These are phyloP conservation scores for Lactarius quietus DNA, from an alignment of 768 basidiomycete species.

Conservation along the genomic window DNA sequence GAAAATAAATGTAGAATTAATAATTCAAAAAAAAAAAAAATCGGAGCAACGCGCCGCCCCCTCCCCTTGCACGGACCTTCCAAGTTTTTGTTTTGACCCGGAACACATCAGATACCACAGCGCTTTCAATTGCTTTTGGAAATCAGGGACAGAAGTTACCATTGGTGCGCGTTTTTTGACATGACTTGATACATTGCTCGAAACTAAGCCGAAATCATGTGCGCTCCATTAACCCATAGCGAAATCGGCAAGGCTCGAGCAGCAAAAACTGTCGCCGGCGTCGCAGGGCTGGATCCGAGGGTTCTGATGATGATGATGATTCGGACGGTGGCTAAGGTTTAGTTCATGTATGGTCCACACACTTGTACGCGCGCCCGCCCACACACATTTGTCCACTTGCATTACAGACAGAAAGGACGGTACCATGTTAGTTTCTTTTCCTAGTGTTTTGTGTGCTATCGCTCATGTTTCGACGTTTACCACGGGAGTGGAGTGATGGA, in stretches of 20 bases:
- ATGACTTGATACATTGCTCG: conserved; percentile 24
- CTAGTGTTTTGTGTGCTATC: conserved; percentile 6
- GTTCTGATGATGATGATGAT: conserved; percentile 67
- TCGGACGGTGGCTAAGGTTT: conserved; percentile 50
- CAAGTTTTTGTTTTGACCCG: conserved; percentile 2
- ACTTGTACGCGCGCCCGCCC: not conserved
- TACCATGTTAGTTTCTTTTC: conserved; percentile 6
- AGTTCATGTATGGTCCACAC: not conserved
- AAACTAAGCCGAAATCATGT: conserved; percentile 23
- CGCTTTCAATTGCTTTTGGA: conserved; percentile 82
- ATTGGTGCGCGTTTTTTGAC: conserved; percentile 46
- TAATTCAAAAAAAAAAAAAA: not conserved
- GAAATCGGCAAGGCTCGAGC: conserved; percentile 74
- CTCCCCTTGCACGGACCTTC: not conserved
- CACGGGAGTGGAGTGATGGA: conserved; percentile 16
- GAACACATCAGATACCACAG: conserved; percentile 65
- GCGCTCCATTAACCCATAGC: conserved; percentile 39
- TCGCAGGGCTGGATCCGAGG: conserved; percentile 58
- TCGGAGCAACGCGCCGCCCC: not conserved
- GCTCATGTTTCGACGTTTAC: not conserved
- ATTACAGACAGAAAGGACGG: not conserved
- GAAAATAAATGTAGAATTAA: not conserved
- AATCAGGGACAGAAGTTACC: conserved; percentile 90
- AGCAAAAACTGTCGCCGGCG: conserved; percentile 58
- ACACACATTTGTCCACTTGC: conserved; percentile 2